Base-by-base conservation (phyloP, 208 protist species). In the Leishmania tropica region DNA sequence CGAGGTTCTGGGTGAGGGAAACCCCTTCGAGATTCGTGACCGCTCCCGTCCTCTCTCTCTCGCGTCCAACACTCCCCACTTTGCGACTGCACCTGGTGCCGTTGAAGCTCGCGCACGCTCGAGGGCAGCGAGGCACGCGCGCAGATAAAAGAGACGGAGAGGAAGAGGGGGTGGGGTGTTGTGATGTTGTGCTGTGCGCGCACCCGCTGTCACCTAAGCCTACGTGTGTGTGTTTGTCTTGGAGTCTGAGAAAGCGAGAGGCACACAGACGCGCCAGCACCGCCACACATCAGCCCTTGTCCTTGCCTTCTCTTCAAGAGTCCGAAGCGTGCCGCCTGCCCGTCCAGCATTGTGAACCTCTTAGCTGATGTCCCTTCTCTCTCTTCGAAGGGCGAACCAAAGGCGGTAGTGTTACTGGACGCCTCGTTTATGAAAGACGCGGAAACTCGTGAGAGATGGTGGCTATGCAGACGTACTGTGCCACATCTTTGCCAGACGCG, bases 191-290 rank as follows among this genome's bases (percentile, higher is more conserved):
- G 40, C 37, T 47, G 31, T 47, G 40, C 4, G 51, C 37, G 10
- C 65, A 47, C 65, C 37, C 15, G 1, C 19, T 40, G 17, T 3
- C 37, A 71, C 65, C 19, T 13, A 47, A 3, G 65, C 37, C 17
- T 53, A 47, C 4, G 71, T 56, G 71, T 62, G 13, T 60, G 76
- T 74, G 75, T 79, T 58, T n/a, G 60, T 28, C 24, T 40, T 54
- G 1, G 21, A 40, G 40, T 31, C 71, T 54, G 72, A 62, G 48
- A 10, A 24, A 37, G 45, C 6, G 68, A 53, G 68, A 67, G 62
- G n/a, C 17, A 67, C 53, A 58, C 53, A 15, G 35, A 24, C 11
- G 64, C 31, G 17, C 31, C 1, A 71, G 4, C 37, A 40, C 35
- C 15, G 17, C 4, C 3, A n/a, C 35, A 21, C 19, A 28, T 8